Evolutionary conservation across 1,139 yeast species (phyloP).

Genomic region (Lodderomyces beijingensis): DNA sequence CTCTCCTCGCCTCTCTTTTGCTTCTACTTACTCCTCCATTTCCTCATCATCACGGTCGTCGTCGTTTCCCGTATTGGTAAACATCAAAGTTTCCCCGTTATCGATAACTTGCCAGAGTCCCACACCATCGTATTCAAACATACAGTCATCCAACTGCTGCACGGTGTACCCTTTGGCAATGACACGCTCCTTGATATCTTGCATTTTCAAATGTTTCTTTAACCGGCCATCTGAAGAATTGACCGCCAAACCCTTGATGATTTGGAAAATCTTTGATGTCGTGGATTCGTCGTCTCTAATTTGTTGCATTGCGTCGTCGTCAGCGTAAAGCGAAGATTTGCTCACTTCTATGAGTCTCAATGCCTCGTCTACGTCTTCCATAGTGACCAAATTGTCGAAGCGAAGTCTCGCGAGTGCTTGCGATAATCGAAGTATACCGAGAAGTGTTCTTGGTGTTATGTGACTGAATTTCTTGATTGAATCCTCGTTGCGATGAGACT

Average conservation of each 20-base stretch:
- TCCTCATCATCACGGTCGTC: conserved; percentile 12
- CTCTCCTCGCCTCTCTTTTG: background rate
- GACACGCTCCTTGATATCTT: conserved; percentile 61
- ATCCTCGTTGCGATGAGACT: conserved; percentile 74
- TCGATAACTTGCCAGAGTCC: conserved; percentile 77
- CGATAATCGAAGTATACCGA: conserved; percentile 87
- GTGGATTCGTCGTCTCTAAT: conserved; percentile 49
- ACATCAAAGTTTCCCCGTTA: conserved; percentile 53
- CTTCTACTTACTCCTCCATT: background rate
- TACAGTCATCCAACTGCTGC: conserved; percentile 70
- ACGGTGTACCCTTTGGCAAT: conserved; percentile 82
- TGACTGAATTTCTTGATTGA: conserved; percentile 77
- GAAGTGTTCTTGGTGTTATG: conserved; percentile 90
- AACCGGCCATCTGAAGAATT: conserved; percentile 37
- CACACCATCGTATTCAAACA: conserved; percentile 66
- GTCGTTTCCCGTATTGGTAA: conserved; percentile 26
- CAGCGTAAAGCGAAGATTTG: conserved; percentile 68
- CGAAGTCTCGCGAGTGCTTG: conserved; percentile 93
- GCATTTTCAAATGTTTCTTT: conserved; percentile 45
- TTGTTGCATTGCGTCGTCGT: conserved; percentile 24
- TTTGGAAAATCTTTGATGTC: conserved; percentile 57
- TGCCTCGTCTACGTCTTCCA: conserved; percentile 93
- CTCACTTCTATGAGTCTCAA: conserved; percentile 82
- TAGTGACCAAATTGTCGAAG: conserved; percentile 65
- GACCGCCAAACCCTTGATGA: conserved; percentile 50